These are phyloP conservation scores for Panicum hallii DNA, from an alignment of 202 grass and related monocot species.

Conservation along the genomic window DNA sequence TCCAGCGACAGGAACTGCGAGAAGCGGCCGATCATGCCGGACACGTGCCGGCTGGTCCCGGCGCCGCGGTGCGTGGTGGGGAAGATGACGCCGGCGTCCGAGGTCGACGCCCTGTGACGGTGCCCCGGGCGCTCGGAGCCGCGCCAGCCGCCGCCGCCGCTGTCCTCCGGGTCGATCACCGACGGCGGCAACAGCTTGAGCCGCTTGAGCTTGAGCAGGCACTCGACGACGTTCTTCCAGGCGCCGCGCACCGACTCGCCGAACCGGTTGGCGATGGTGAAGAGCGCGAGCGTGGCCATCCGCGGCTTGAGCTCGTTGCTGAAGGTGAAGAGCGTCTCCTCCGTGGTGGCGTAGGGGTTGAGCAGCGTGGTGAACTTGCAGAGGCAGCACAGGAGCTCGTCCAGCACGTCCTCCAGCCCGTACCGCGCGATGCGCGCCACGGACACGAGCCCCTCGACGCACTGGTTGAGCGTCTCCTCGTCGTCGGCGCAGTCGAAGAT, in stretches of 20 bases:
- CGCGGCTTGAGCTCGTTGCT: slow-evolving; percentile 90
- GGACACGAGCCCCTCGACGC: slow-evolving; percentile 85
- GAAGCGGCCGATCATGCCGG: slow-evolving; percentile 88
- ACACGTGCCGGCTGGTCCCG: slow-evolving; percentile 67
- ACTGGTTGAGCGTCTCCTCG: slow-evolving; percentile 80
- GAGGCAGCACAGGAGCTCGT: slow-evolving; percentile 91
- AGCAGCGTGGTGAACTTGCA: slow-evolving; percentile 97
- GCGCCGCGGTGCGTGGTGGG: slow-evolving; percentile 61
- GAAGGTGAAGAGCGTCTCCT: slow-evolving; percentile 89
- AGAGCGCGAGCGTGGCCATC: slow-evolving; percentile 86
- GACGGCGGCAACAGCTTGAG: slow-evolving; percentile 81
- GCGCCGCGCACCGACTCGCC: slow-evolving; percentile 81
- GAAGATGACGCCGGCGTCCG: slow-evolving; percentile 55
- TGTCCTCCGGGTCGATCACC: slow-evolving; percentile 54
- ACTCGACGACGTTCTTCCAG: slow-evolving; percentile 88
- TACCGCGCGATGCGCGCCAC: slow-evolving; percentile 78
- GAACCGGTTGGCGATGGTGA: slow-evolving; percentile 91
- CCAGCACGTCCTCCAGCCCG: slow-evolving; percentile 79
- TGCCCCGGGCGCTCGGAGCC: not conserved
- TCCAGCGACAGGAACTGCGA: slow-evolving; percentile 92
- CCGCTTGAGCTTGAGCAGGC: slow-evolving; percentile 92
- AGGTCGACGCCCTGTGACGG: not conserved
- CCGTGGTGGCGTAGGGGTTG: slow-evolving; percentile 82
- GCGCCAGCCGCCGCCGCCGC: not conserved
- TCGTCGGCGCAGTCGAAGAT: slow-evolving; percentile 86